Evolutionary conservation across 345 rosid genomes (phyloP).

Genomic region (Cardiospermum halicacabum): DNA sequence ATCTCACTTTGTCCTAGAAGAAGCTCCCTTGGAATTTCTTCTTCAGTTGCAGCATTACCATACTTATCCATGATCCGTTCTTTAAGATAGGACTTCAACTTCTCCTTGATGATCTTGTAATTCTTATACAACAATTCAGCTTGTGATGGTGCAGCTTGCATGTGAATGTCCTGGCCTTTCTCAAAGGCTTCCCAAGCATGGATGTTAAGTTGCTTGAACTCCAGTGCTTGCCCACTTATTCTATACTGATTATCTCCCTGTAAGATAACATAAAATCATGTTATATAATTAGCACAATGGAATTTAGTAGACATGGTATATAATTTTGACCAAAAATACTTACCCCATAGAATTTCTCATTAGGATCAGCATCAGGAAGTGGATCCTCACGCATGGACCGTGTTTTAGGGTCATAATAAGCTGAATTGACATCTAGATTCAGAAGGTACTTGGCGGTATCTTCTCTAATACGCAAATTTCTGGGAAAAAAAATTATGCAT

Average conservation of each 20-base stretch:
- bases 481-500: constrained; percentile 17
- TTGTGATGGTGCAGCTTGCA: constrained; percentile 74
- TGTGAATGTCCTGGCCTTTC: constrained; percentile 68
- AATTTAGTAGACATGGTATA: not conserved
- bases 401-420: constrained; percentile 75
- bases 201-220: constrained; percentile 52
- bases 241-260: constrained; percentile 76
- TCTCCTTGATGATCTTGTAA: constrained; percentile 44
- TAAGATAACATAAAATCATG: constrained; percentile 3
- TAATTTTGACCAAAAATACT: constrained; percentile 14
- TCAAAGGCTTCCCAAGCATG: constrained; percentile 53
- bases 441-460: constrained; percentile 71
- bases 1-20: constrained; percentile 63
- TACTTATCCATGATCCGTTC: constrained; percentile 57
- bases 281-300: not conserved
- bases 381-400: constrained; percentile 83
- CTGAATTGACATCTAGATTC: constrained; percentile 74
- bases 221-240: constrained; percentile 67
- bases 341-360: constrained; percentile 62
- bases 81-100: constrained; percentile 41
- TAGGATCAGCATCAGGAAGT: constrained; percentile 72
- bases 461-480: constrained; percentile 76
- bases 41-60: constrained; percentile 63
- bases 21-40: constrained; percentile 60
- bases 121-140: constrained; percentile 57